Evolutionary conservation across 2,329 filamentous ascomycete genomes (phyloP).

Genomic region (Colletotrichum graminicola): DNA sequence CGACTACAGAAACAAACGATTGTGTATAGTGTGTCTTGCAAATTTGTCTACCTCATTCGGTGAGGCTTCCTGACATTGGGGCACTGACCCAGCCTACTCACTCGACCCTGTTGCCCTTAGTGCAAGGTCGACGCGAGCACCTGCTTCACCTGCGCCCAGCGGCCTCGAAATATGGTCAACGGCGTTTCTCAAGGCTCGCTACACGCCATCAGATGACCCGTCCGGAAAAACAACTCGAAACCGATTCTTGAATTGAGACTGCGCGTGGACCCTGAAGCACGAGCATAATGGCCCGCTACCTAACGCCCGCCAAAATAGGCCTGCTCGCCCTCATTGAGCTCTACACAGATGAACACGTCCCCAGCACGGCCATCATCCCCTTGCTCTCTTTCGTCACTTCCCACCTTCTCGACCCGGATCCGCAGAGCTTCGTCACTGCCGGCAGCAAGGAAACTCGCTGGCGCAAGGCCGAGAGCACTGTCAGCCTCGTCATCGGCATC

Average conservation of each 20-base stretch:
- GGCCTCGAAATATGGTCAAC: constrained; percentile 23
- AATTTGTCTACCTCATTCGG: not conserved
- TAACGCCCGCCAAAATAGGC: constrained; percentile 90
- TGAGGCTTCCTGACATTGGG: not conserved
- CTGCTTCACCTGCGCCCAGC: constrained; percentile 9
- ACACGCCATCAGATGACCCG: constrained; percentile 12
- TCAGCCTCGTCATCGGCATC: constrained; percentile 67
- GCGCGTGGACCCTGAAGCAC: not conserved
- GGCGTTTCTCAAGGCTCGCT: not conserved
- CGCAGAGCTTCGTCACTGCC: constrained; percentile 48
- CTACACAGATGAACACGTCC: constrained; percentile 79
- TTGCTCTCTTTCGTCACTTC: constrained; percentile 84
- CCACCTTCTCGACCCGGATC: constrained; percentile 69
- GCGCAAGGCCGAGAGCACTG: constrained; percentile 62
- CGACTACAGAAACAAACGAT: not conserved
- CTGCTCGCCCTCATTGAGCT: constrained; percentile 84
- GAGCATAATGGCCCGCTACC: constrained; percentile 77
- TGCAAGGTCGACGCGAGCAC: constrained; percentile 17
- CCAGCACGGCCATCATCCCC: constrained; percentile 77
- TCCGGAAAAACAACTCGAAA: too few species aligned
- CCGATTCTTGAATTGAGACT: not conserved
- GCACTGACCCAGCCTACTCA: not conserved
- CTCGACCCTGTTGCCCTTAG: not conserved
- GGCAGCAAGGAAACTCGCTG: constrained; percentile 53
- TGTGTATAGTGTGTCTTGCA: not conserved